Base-by-base conservation (phyloP, 2,329 filamentous ascomycete genomes). In the Arthroderma sp. region DNA sequence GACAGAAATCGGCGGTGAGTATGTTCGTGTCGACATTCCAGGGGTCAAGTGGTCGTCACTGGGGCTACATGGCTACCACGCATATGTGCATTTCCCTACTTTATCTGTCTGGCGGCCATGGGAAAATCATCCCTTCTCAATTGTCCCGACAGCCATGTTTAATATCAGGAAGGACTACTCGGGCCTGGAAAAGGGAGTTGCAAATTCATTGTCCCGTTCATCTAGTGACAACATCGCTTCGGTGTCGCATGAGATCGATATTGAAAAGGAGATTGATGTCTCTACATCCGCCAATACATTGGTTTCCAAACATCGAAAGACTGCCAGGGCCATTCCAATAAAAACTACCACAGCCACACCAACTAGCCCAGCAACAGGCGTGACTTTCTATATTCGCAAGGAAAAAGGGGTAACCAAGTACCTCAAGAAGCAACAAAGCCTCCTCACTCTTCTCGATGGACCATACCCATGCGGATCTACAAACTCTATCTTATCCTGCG, bases 71-170 rank as follows among this genome's bases (percentile, higher is more conserved):
- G 62, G 60, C 1, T 53, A 60, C 2, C 64, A 71, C 41, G 66
- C 59, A 0, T 75, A 72, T 46, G 56, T 66, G 0, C 73, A 72
- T 53, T 74, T 77, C 51, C 72, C 73, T 0, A 67, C 65, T 0
- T 51, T 73, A 1, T 64, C 45, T n/a, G 53, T 50, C 2, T 52
- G 56, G 49, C 57, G 62, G 6, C 51, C 58, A 0, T 76, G 72
- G 72, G 71, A 75, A 53, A 75, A 71, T 38, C 74, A 77, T 51
- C 73, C 73, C 0, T 76, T 77, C 51, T 73, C 69, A 1, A 53
- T 72, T 28, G 47, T 62, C 1, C 54, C 56, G 22, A 63, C 60
- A 10, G 40, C 50, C 10, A 11, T 56, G 38, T 47, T 60, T 9
- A 9, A 34, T 11, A 22, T 22, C 15, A 22, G 15, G 15, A 22